Conservation (phyloP, 2,329 filamentous ascomycete genomes). For the Thielaviopsis euricoi region DNA sequence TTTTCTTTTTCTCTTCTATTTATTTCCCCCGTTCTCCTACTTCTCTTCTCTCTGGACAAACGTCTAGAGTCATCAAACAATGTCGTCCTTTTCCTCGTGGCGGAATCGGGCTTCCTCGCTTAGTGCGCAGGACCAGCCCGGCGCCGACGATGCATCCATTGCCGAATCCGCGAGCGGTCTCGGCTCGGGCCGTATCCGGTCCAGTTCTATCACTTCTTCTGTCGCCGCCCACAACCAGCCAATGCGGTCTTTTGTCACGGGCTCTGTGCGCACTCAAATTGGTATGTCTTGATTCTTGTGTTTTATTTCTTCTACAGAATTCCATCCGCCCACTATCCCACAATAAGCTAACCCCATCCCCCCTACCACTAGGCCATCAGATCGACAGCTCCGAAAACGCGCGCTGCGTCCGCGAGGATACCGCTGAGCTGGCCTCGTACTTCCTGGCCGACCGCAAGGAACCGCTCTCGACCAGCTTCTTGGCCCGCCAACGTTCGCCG, state of each 20-base stretch:
- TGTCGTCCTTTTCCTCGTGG: conserved; percentile 28
- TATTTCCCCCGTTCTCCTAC: neutral
- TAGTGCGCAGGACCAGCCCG: conserved; percentile 12
- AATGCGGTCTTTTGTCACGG: conserved; percentile 55
- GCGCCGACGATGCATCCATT: conserved; percentile 15
- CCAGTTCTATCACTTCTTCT: conserved; percentile 19
- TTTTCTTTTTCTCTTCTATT: neutral
- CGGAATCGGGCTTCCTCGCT: conserved; percentile 21
- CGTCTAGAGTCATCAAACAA: neutral
- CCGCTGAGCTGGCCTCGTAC: conserved; percentile 71
- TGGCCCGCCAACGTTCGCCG: conserved; percentile 20
- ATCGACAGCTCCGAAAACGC: conserved; percentile 60
- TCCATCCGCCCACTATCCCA: no score
- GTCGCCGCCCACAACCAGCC: conserved; percentile 27
- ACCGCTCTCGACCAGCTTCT: conserved; percentile 14
- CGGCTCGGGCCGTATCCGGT: conserved; percentile 13
- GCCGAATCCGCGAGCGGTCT: neutral
- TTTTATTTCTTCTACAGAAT: neutral
- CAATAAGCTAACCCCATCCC: neutral
- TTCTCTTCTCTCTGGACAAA: no score
- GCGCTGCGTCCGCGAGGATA: conserved; percentile 67
- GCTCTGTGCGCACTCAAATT: conserved; percentile 41
- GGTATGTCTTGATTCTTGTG: conserved; percentile 24
- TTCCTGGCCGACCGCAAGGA: conserved; percentile 50
- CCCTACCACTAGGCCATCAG: conserved; percentile 18